phyloP scores from a whole-genome alignment of 1,139 yeast species.

The Geotrichum histeridarum region DNA sequence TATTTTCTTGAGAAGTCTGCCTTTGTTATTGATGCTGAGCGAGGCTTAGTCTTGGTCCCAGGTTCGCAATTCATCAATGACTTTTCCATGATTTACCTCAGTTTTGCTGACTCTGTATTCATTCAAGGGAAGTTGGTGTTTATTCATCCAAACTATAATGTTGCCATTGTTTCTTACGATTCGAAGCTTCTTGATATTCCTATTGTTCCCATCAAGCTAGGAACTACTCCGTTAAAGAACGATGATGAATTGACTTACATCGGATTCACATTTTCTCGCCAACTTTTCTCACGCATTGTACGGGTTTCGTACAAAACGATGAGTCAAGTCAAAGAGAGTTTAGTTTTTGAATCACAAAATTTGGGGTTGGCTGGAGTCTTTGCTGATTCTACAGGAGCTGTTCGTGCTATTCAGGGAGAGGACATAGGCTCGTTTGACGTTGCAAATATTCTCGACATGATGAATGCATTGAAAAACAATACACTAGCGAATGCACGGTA shows the following conservation, averaged over 20 bases:
- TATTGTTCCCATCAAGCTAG: slow-evolving; percentile 58
- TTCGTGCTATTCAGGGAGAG: slow-evolving; percentile 80
- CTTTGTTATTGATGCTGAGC: slow-evolving; percentile 69
- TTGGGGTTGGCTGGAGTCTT: slow-evolving; percentile 49
- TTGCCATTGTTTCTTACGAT: slow-evolving; percentile 79
- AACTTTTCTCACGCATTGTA: slow-evolving; percentile 69
- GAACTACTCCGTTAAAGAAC: slow-evolving; percentile 55
- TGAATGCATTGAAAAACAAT: slow-evolving; percentile 51
- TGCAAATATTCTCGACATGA: slow-evolving; percentile 56
- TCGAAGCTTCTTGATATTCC: slow-evolving; percentile 63
- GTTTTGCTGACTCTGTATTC: slow-evolving; percentile 80
- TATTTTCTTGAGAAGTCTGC: slow-evolving; percentile 73
- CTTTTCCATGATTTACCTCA: slow-evolving; percentile 68
- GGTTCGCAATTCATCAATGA: slow-evolving; percentile 81
- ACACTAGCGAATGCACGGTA: slow-evolving; percentile 55
- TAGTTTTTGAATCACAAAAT: slow-evolving; percentile 33
- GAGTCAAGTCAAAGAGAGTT: slow-evolving; percentile 75
- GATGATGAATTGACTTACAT: slow-evolving; percentile 73
- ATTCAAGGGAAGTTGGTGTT: slow-evolving; percentile 78
- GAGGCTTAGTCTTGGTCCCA: slow-evolving; percentile 76
- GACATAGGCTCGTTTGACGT: slow-evolving; percentile 80
- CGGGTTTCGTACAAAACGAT: slow-evolving; percentile 69
- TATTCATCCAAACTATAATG: slow-evolving; percentile 83
- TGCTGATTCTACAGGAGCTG: slow-evolving; percentile 71
- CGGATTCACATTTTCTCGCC: slow-evolving; percentile 73